Evolutionary conservation across 2,329 filamentous ascomycete species (phyloP).

Genomic region (Eurotiales sp.): DNA sequence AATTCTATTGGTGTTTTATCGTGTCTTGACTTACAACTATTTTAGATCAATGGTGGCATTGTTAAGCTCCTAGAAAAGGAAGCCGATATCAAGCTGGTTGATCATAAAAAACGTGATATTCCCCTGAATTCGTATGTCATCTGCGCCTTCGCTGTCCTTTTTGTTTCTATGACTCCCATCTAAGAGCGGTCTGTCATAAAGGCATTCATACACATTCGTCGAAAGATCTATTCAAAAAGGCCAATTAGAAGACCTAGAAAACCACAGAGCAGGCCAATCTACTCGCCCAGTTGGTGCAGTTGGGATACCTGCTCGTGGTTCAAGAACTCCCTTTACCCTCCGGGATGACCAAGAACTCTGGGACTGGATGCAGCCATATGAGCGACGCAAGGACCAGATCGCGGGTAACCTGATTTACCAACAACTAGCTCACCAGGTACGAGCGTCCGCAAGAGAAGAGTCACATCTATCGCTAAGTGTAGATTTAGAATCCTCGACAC

Average conservation of each 20-base stretch:
- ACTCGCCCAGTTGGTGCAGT: conserved; percentile 45
- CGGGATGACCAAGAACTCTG: conserved; percentile 44
- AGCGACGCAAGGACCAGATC: conserved; percentile 28
- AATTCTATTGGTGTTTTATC: too few species aligned
- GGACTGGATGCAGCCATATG: conserved; percentile 40
- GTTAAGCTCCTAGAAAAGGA: conserved; percentile 52
- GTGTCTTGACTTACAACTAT: neutral
- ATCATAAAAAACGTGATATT: conserved; percentile 51
- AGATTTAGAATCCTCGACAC: conserved; percentile 40
- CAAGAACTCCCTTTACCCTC: conserved; percentile 35
- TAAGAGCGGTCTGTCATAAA: conserved; percentile 17
- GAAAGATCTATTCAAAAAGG: conserved; percentile 51
- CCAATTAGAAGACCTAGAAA: conserved; percentile 45
- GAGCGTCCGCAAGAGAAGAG: neutral
- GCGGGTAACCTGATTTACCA: conserved; percentile 46
- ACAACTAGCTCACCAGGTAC: conserved; percentile 37
- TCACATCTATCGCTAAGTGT: neutral
- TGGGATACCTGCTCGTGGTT: conserved; percentile 31
- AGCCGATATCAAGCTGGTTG: conserved; percentile 57
- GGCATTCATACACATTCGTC: conserved; percentile 57
- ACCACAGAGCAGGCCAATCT: conserved; percentile 46
- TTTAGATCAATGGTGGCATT: conserved; percentile 51
- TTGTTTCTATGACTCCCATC: neutral
- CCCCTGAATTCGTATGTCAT: conserved; percentile 46
- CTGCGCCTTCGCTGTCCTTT: neutral